Base-by-base conservation (phyloP, 306 rosid species). In the Urtica urens region DNA sequence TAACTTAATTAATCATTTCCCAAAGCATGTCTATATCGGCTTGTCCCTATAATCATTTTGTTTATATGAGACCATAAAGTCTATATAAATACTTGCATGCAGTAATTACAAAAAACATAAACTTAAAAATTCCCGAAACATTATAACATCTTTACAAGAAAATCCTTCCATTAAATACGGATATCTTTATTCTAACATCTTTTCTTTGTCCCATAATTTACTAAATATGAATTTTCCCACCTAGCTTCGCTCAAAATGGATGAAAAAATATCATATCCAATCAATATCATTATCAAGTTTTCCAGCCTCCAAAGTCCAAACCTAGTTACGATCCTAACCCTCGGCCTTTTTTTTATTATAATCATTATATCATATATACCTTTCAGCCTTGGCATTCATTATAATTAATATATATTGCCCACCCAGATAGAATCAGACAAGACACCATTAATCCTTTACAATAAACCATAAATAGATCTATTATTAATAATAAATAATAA, bases 261-360 rank as follows among this genome's bases (percentile, higher is more conserved):
- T 46, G 51, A 46, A 46, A 46, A 46, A 34, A 14, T 46, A n/a
- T 46, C 35, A 46, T 24, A 46, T 46, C 51, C 51, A 24, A 25
- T 25, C 51, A 46, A 17, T 3, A 25, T 13, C 40, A 7, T 35
- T 8, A 29, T 34, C 10, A 49, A 28, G 54, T 49, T n/a, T n/a
- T 15, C 39, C 16, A 9, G 30, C 16, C 11, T 47, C 22, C 26
- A 29, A 49, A 49, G 25, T 46, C 20, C 15, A 28, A 25, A 46
- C 51, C 33, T n/a, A 46, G 24, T 29, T 14, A 15, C 18, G 7
- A n/a, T n/a, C n/a, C n/a, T n/a, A n/a, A n/a, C n/a, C n/a, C n/a
- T n/a, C n/a, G n/a, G n/a, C n/a, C n/a, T n/a, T n/a, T n/a, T n/a
- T n/a, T n/a, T n/a, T n/a, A n/a, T n/a, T n/a, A n/a, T n/a, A n/a